Evolutionary conservation across 2,329 filamentous ascomycete genomes (phyloP).

Genomic region (Sporothrix schenckii): DNA sequence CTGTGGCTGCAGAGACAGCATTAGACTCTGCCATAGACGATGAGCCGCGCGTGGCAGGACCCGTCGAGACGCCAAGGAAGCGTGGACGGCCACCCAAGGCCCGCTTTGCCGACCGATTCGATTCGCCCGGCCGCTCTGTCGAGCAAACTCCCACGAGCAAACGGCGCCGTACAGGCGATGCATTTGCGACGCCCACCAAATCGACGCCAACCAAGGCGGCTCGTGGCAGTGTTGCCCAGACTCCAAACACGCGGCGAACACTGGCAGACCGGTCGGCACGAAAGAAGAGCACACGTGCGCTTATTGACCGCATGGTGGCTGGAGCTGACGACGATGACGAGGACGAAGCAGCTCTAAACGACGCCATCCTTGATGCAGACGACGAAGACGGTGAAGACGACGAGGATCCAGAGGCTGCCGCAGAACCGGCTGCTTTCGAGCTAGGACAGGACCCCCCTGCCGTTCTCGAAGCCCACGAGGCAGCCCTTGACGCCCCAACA

Average conservation of each 20-base stretch:
- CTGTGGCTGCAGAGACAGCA: neutral
- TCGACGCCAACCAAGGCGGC: constrained; percentile 39
- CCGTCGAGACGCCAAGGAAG: neutral
- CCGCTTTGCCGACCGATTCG: constrained; percentile 22
- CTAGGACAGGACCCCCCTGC: neutral
- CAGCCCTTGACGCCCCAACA: constrained; percentile 42
- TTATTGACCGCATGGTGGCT: constrained; percentile 72
- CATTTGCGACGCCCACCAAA: constrained; percentile 42
- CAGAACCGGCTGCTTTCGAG: constrained; percentile 41
- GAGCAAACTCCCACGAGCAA: constrained; percentile 29
- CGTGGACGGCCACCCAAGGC: constrained; percentile 26
- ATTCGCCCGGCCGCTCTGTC: constrained; percentile 19
- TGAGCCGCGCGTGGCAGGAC: neutral
- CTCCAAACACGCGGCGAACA: constrained; percentile 62
- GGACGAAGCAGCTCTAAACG: constrained; percentile 67
- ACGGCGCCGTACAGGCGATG: constrained; percentile 29
- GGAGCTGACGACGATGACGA: constrained; percentile 71
- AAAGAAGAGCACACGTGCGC: constrained; percentile 76
- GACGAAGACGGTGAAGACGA: constrained; percentile 35
- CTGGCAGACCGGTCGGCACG: constrained; percentile 84
- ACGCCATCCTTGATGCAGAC: constrained; percentile 65
- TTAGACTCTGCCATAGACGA: neutral
- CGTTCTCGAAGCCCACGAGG: constrained; percentile 37
- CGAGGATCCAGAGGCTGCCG: constrained; percentile 51
- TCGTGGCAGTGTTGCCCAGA: constrained; percentile 42